Base-by-base conservation (phyloP, 345 rosid genomes). In the Acer yangbiense region DNA sequence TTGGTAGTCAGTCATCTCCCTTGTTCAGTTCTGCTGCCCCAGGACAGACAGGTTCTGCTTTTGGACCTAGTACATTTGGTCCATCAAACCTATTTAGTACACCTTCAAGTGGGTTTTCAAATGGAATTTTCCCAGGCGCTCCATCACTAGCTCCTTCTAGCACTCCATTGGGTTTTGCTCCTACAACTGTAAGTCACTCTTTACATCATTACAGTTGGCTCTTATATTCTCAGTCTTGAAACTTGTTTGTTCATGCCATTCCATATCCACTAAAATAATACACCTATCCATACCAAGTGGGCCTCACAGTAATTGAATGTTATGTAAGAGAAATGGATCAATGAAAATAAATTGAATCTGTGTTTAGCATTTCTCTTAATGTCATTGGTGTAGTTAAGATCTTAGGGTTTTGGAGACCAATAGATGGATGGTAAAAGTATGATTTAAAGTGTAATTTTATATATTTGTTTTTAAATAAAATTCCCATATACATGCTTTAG, bases 31-130 rank as follows among this genome's bases (percentile, higher is more conserved):
- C 97, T 41, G 81, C 77, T 27, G 39, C 82, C 17, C 82, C 90
- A 72, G 89, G 87, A 57, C 97, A 88, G 89, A 78, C 97, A 67
- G 86, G 88, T 44, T 84, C 92, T 83, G 83, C 78, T 54, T 90
- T 92, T 80, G 93, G 93, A 65, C 95, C 83, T 75, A 73, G 67
- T 58, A 72, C 87, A 57, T 88, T 92, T 75, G 90, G 86, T 72
- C 92, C 85, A 78, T 20, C 85, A 73, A 89, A 76, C 85, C 72
- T 78, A 60, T 94, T 90, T 80, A 85, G 57, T 72, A 75, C 89
- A 65, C 90, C 92, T 71, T 83, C 91, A 29, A 80, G 86, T 76
- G 93, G 89, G 32, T 82, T 84, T 23, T 52, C 77, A 17, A 87
- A 82, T 61, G 75, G 78, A 77, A n/a, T 78, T 29, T 93, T 87